A percentile compares a stretch with the other conserved stretches of the same genome.
phyloP scores from a whole-genome alignment of 208 protist genomes.

The Trypanosoma lewisi region DNA sequence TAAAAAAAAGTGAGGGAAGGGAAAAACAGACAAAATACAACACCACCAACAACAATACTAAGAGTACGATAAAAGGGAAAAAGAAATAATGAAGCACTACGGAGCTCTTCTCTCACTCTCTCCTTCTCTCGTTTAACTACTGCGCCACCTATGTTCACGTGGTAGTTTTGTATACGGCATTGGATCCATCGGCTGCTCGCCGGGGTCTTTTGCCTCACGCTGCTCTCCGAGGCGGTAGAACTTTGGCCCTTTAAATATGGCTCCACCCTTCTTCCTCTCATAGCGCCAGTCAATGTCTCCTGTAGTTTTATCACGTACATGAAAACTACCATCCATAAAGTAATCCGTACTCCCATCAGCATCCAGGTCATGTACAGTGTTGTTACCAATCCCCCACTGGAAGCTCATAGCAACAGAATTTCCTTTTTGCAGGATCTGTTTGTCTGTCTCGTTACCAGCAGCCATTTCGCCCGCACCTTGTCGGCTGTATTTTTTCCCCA shows the following conservation, averaged over 20 bases:
- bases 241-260: slow-evolving; percentile 67
- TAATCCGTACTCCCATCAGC: slow-evolving; percentile 77
- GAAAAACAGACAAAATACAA: slow-evolving; percentile 5
- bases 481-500: slow-evolving; percentile 65
- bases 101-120: too few species aligned
- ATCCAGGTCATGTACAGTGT: slow-evolving; percentile 69
- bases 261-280: slow-evolving; percentile 69
- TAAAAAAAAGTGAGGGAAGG: neutral
- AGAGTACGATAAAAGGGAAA: neutral
- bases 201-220: slow-evolving; percentile 51
- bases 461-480: slow-evolving; percentile 62
- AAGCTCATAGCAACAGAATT: slow-evolving; percentile 32
- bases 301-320: slow-evolving; percentile 74
- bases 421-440: slow-evolving; percentile 53
- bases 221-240: slow-evolving; percentile 70
- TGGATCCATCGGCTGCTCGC: slow-evolving; percentile 54
- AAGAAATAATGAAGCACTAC: neutral
- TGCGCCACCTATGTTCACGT: slow-evolving; percentile 33
- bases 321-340: slow-evolving; percentile 54
- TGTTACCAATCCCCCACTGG: slow-evolving; percentile 57
- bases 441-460: slow-evolving; percentile 71
- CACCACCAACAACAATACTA: neutral
- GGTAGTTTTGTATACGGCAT: slow-evolving; percentile 15
- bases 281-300: slow-evolving; percentile 88
- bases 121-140: slow-evolving; percentile 34